Percentiles rank a stretch among this genome's conserved stretches.
Evolutionary conservation across 2,329 filamentous ascomycete species (phyloP).

Genomic region (Nannizzia gypsea): DNA sequence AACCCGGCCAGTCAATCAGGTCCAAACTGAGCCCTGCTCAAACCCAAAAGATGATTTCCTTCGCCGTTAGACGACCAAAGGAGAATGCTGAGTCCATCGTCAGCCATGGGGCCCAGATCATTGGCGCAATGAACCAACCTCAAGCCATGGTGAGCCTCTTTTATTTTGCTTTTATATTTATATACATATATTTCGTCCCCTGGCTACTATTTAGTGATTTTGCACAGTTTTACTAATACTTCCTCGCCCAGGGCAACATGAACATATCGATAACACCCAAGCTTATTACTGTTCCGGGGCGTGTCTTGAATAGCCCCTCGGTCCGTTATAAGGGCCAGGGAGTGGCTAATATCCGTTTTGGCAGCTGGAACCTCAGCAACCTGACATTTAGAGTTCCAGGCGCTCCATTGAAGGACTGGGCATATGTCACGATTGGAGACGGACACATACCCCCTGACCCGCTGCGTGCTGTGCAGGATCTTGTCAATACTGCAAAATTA

Average conservation of each 20-base stretch:
- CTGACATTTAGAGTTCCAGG: constrained; percentile 44
- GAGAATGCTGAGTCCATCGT: constrained; percentile 57
- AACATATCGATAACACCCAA: constrained; percentile 37
- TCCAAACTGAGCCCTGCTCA: constrained; percentile 49
- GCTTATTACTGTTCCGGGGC: constrained; percentile 60
- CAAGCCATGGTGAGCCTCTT: constrained; percentile 33
- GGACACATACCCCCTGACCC: not conserved
- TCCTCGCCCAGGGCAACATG: constrained; percentile 12
- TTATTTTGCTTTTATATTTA: too few relatives aligned
- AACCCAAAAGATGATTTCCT: constrained; percentile 57
- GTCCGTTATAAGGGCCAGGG: constrained; percentile 47
- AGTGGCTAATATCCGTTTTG: constrained; percentile 26
- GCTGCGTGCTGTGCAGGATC: not conserved
- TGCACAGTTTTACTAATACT: constrained; percentile 1
- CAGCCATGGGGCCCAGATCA: constrained; percentile 40
- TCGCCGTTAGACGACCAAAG: constrained; percentile 56
- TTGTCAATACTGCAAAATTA: not conserved
- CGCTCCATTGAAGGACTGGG: constrained; percentile 32
- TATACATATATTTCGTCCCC: too few relatives aligned
- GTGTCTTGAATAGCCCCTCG: constrained; percentile 51
- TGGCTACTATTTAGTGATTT: too few relatives aligned
- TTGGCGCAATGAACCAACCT: constrained; percentile 43
- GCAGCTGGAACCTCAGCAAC: constrained; percentile 57
- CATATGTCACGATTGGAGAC: constrained; percentile 33
- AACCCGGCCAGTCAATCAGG: constrained; percentile 52